A percentile compares a stretch with the other conserved stretches of the same genome.
phyloP scores from a whole-genome alignment of 768 basidiomycete species.

The Xerocomus brunneocitrinus region DNA sequence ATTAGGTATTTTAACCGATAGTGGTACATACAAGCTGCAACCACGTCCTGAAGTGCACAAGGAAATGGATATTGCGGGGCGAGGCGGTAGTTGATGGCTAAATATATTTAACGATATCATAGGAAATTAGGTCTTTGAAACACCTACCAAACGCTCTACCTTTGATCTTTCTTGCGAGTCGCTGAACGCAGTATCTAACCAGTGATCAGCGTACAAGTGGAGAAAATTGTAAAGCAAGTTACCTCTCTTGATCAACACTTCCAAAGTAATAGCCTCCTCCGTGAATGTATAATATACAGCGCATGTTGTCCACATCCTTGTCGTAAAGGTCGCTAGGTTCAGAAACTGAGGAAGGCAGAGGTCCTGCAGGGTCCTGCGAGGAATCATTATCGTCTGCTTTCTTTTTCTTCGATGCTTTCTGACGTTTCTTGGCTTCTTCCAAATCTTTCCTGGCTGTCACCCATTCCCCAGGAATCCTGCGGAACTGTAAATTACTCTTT shows the following conservation, averaged over 20 bases:
- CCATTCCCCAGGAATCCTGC: constrained; percentile 84
- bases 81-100: constrained; percentile 79
- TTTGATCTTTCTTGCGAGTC: constrained; percentile 87
- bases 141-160: constrained; percentile 77
- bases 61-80: constrained; percentile 98
- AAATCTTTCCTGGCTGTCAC: constrained; percentile 81
- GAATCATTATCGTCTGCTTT: constrained; percentile 7
- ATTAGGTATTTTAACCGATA: neutral
- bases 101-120: constrained; percentile 13
- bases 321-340: constrained; percentile 44
- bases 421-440: constrained; percentile 57
- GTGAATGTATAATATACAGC: constrained; percentile 79
- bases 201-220: constrained; percentile 1
- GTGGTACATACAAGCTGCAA: constrained; percentile 71
- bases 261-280: constrained; percentile 88
- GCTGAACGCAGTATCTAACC: constrained; percentile 65
- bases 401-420: constrained; percentile 45
- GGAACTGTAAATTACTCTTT: constrained; percentile 9
- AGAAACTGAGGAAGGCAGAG: constrained; percentile 18
- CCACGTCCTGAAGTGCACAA: constrained; percentile 80
- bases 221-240: neutral
- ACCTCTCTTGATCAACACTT: constrained; percentile 75
- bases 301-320: constrained; percentile 75
- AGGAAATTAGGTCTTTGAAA: neutral
- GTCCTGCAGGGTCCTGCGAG: constrained; percentile 13